Conservation (phyloP, 225 moss, liverwort and hornwort species). For the Ulota crispa region DNA sequence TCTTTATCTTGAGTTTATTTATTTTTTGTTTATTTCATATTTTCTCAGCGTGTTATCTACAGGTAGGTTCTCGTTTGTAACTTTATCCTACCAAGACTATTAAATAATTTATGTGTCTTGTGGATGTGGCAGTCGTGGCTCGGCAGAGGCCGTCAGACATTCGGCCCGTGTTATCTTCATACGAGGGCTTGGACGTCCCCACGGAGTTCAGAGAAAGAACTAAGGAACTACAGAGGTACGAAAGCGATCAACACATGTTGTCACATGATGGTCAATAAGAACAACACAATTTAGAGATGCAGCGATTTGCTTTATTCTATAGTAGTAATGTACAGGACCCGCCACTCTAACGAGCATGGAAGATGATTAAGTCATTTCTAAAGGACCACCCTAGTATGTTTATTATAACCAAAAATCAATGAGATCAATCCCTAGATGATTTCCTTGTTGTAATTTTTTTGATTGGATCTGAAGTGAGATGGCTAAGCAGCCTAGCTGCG, state of each 20-base stretch:
- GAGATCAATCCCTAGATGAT: neutral
- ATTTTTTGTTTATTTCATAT: neutral
- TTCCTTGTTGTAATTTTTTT: neutral
- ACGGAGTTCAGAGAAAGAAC: slow-evolving; percentile 94
- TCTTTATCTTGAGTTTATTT: neutral
- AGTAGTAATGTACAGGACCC: neutral
- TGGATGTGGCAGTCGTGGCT: slow-evolving; percentile 74
- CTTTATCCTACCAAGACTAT: neutral
- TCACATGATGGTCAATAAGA: neutral
- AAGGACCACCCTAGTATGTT: neutral
- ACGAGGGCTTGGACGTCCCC: slow-evolving; percentile 83
- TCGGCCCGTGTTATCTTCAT: slow-evolving; percentile 82
- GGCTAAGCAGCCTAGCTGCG: neutral
- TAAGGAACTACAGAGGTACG: slow-evolving; percentile 90
- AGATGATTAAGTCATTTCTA: neutral
- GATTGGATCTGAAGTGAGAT: neutral
- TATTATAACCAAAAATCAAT: too few species aligned
- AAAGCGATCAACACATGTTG: neutral
- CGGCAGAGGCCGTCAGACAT: slow-evolving; percentile 86
- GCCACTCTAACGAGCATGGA: neutral
- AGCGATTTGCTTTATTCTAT: neutral
- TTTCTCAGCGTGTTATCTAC: neutral
- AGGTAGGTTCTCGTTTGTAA: neutral
- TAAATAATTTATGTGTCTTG: neutral
- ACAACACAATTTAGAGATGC: neutral